Base-by-base conservation (phyloP, 768 basidiomycete species). In the Russula lepida region DNA sequence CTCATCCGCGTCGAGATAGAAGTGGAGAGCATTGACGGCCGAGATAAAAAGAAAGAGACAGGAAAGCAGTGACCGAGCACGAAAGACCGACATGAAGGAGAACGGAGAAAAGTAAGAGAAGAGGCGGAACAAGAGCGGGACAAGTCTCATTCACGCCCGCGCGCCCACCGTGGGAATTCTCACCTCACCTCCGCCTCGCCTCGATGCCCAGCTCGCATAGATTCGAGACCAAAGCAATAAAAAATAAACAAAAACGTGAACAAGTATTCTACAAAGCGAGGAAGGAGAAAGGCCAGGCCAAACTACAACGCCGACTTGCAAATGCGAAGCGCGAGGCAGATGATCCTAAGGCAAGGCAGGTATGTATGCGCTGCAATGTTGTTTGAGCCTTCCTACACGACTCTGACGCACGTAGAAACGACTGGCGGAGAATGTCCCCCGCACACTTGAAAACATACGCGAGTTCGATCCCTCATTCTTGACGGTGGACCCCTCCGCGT, bases 1-100 rank as follows among this genome's bases (percentile, higher is more conserved):
- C 73, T 97, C 92, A 70, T 91, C 89, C 19, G 93, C 86, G 71
- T 97, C 93, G 60, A 99, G 83, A 72, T 99, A 99, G 74, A 98
- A 97, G 71, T 99, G 97, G 28, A 99, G 85, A 30, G 90, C 92
- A 71, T 86, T 81, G 19, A 77, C 79, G 21, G 78, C 70, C 25
- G 76, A 71, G 64, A 78, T 66, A 56, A 76, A 68, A 60, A 79
- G 73, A 19, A 78, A 75, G 47, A 76, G 69, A 66, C 73, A 68
- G 48, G 74, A 69, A 43, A 77, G 65, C 49, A 72, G 66, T 28
- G 65, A 50, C 30, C 60, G 61, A 37, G 47, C 35, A 47, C 27
- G 53, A 5, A 52, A 30, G 43, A 23, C 15, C 48, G 30, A 46
- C 63, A 64, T 64, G 54, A 44, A 43, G 55, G 30, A 48, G 44